These are phyloP conservation scores for Neurospora sp. DNA, from an alignment of 495 filamentous ascomycete species.

Conservation along the genomic window DNA sequence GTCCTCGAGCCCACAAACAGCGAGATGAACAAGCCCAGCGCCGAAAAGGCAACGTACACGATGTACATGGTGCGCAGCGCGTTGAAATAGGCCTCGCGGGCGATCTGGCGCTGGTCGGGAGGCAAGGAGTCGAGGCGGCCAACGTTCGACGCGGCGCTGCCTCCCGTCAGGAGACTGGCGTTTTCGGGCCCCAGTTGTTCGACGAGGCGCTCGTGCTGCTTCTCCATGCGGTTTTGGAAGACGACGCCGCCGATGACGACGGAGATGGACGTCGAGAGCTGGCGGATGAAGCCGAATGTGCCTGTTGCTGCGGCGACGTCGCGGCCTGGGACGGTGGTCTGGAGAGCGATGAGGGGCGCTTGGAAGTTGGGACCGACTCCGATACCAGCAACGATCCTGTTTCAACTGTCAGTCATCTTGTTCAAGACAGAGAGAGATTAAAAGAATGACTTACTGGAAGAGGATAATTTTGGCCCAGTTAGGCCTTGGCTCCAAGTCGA, in stretches of 20 bases:
- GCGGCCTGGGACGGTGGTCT: slow-evolving; percentile 53
- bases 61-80: slow-evolving; percentile 60
- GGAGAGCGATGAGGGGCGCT: slow-evolving; percentile 68
- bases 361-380: slow-evolving; percentile 63
- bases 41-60: slow-evolving; percentile 46
- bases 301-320: slow-evolving; percentile 72
- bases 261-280: slow-evolving; percentile 58
- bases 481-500: slow-evolving; percentile 40
- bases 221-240: slow-evolving; percentile 55
- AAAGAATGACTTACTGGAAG: slow-evolving; percentile 29
- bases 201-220: slow-evolving; percentile 27
- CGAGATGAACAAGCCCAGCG: slow-evolving; percentile 42
- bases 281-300: slow-evolving; percentile 64
- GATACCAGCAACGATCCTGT: slow-evolving; percentile 47
- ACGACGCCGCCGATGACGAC: slow-evolving; percentile 75
- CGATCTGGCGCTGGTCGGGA: slow-evolving; percentile 34
- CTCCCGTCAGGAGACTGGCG: slow-evolving; percentile 34
- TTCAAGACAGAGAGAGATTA: background rate
- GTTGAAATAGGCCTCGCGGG: slow-evolving; percentile 44
- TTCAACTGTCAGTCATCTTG: background rate
- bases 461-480: slow-evolving; percentile 50
- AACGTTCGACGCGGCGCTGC: slow-evolving; percentile 49
- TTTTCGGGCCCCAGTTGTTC: slow-evolving; percentile 31
- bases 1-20: slow-evolving; percentile 44
- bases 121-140: slow-evolving; percentile 42